phyloP scores from a whole-genome alignment of 1,284 basidiomycete species.

The Cryptococcus sp. region DNA sequence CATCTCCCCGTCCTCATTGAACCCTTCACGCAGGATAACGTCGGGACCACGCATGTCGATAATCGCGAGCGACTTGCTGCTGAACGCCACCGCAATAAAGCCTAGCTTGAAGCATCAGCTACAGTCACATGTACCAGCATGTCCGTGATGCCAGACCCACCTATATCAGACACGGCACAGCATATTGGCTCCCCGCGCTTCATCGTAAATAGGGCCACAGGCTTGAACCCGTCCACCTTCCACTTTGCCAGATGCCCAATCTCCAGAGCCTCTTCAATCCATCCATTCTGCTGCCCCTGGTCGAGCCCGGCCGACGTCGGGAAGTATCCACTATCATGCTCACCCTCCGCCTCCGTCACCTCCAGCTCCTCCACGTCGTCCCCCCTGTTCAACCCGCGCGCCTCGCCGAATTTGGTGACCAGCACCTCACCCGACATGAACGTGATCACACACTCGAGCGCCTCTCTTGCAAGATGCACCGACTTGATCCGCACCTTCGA shows the following conservation, averaged over 20 bases:
- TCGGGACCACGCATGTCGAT: constrained; percentile 69
- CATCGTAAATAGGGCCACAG: constrained; percentile 61
- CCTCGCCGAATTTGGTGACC: constrained; percentile 58
- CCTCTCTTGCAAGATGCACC: constrained; percentile 61
- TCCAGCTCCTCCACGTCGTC: constrained; percentile 31
- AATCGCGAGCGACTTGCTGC: constrained; percentile 59
- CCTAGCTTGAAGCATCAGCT: constrained; percentile 51
- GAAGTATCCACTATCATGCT: constrained; percentile 34
- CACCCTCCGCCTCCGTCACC: constrained; percentile 24
- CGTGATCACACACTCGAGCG: constrained; percentile 63
- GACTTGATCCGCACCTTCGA: constrained; percentile 53
- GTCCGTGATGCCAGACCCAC: constrained; percentile 50
- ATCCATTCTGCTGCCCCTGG: constrained; percentile 12
- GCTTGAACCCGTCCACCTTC: constrained; percentile 57
- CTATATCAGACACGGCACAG: constrained; percentile 65
- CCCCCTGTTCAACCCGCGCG: constrained; percentile 18
- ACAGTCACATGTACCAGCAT: background rate
- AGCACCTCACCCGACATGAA: constrained; percentile 65
- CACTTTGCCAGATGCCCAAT: constrained; percentile 49
- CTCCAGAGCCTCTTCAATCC: constrained; percentile 44
- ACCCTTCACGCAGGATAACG: constrained; percentile 57
- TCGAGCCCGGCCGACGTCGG: constrained; percentile 1
- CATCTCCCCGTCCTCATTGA: constrained; percentile 42
- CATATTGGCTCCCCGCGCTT: constrained; percentile 56
- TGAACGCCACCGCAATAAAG: constrained; percentile 68